Conservation (phyloP, 495 filamentous ascomycete genomes). For the Penicillium verhagenii region DNA sequence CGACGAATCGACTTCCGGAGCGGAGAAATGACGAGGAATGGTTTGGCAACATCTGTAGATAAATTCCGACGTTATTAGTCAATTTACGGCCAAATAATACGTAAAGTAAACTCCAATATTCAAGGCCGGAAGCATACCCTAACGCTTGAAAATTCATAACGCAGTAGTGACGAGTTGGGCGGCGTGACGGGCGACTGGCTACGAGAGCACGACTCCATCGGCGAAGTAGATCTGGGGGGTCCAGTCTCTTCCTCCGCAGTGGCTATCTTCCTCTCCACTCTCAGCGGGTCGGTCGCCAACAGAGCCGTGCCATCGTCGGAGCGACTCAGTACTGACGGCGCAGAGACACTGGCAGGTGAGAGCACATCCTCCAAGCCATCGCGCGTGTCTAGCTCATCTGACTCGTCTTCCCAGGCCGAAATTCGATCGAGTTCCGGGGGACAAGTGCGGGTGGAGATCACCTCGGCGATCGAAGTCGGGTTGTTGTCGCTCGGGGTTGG, state of each 20-base stretch:
- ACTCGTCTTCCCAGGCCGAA: conserved; percentile 41
- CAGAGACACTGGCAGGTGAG: conserved; percentile 26
- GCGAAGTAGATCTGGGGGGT: conserved; percentile 35
- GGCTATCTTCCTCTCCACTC: conserved; percentile 30
- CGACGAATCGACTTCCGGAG: conserved; percentile 82
- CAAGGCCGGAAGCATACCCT: conserved; percentile 43
- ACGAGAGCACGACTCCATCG: conserved; percentile 29
- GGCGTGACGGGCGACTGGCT: conserved; percentile 30
- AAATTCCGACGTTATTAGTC: neutral
- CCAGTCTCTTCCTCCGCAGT: conserved; percentile 36
- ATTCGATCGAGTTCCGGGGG: conserved; percentile 54
- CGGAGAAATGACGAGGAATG: conserved; percentile 79
- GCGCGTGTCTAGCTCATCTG: conserved; percentile 22
- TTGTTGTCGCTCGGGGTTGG: conserved; percentile 57
- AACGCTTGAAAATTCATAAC: conserved; percentile 65
- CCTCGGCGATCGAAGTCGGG: conserved; percentile 47
- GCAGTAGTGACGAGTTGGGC: conserved; percentile 48
- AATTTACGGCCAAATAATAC: conserved; percentile 5
- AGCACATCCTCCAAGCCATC: conserved; percentile 31
- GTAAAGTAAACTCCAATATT: neutral
- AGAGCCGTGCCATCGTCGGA: conserved; percentile 34
- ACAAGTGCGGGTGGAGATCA: conserved; percentile 53
- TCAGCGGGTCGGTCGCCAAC: conserved; percentile 29
- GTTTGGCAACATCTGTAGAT: conserved; percentile 43
- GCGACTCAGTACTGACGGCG: conserved; percentile 31